Evolutionary conservation across 805 yeast species (phyloP).

Genomic region (Candida ipomoeae): DNA sequence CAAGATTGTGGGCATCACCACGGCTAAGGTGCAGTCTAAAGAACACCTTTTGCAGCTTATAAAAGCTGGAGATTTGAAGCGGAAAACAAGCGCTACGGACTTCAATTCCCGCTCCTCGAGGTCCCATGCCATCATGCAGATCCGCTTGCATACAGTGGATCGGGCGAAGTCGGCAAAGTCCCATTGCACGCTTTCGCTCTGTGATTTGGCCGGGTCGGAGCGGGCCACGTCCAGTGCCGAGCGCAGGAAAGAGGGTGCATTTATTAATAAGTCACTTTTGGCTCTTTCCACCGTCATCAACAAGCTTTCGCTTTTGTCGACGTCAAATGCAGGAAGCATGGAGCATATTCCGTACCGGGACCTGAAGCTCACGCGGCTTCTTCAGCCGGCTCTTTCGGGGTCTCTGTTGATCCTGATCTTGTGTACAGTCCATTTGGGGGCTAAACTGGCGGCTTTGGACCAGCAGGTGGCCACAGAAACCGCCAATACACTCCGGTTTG

Average conservation of each 20-base stretch:
- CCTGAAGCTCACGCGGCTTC: slow-evolving; percentile 80
- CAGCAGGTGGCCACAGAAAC: slow-evolving; percentile 68
- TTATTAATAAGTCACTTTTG: slow-evolving; percentile 82
- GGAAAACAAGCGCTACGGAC: slow-evolving; percentile 87
- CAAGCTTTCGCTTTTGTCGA: slow-evolving; percentile 48
- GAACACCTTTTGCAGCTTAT: slow-evolving; percentile 60
- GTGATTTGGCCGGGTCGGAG: slow-evolving; percentile 98
- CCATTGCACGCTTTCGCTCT: slow-evolving; percentile 67
- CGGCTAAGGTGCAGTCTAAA: slow-evolving; percentile 52
- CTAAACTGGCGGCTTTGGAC: slow-evolving; percentile 19
- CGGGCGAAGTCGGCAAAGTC: slow-evolving; percentile 35
- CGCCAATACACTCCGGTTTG: slow-evolving; percentile 81
- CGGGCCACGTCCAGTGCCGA: slow-evolving; percentile 64
- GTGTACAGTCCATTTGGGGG: slow-evolving; percentile 77
- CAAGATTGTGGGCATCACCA: slow-evolving; percentile 67
- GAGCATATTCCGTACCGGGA: slow-evolving; percentile 91
- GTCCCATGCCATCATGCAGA: slow-evolving; percentile 83
- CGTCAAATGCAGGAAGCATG: slow-evolving; percentile 20
- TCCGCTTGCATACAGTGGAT: slow-evolving; percentile 50
- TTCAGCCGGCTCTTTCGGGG: slow-evolving; percentile 92
- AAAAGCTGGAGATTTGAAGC: slow-evolving; percentile 62
- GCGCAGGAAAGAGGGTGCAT: slow-evolving; percentile 90
- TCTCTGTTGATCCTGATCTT: slow-evolving; percentile 76
- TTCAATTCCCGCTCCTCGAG: slow-evolving; percentile 84
- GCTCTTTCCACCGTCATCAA: slow-evolving; percentile 93